A percentile compares a stretch with the other conserved stretches of the same genome.
Evolutionary conservation across 2,329 filamentous ascomycete species (phyloP).

Genomic region (Botryotinia calthae): DNA sequence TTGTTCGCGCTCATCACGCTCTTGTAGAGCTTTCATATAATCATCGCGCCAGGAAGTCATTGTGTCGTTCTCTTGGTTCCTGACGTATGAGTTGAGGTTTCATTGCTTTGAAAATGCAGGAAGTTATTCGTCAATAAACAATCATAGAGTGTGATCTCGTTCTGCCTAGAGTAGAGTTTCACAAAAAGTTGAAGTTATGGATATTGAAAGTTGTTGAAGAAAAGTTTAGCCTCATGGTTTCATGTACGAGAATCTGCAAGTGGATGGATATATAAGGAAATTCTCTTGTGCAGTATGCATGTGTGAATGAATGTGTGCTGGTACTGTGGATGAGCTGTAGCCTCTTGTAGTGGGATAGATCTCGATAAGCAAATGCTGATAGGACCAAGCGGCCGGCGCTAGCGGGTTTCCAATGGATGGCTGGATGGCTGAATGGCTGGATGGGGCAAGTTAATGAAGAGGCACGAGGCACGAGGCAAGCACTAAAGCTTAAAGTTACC

Average conservation of each 20-base stretch:
- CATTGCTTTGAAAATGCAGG: slow-evolving; percentile 18
- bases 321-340: background rate
- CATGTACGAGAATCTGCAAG: slow-evolving; percentile 1
- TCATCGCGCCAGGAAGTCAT: slow-evolving; percentile 67
- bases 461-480: slow-evolving; percentile 14
- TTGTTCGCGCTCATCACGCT: slow-evolving; percentile 67
- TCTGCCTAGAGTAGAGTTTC: background rate
- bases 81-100: slow-evolving; percentile 14
- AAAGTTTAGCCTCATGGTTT: background rate
- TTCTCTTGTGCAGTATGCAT: background rate
- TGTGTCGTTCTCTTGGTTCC: slow-evolving; percentile 21
- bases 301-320: background rate
- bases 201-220: background rate
- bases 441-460: slow-evolving; percentile 1
- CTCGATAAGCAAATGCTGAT: slow-evolving; percentile 21
- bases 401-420: slow-evolving; percentile 12
- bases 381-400: slow-evolving; percentile 26
- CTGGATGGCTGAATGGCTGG: background rate
- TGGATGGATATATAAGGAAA: slow-evolving; percentile 10
- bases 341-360: background rate
- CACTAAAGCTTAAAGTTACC: slow-evolving; percentile 19
- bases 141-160: background rate
- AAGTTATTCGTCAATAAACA: background rate
- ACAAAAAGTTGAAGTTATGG: background rate
- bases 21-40: slow-evolving; percentile 72